A percentile compares a stretch with the other conserved stretches of the same genome.
These are phyloP conservation scores for Acmispon strigosus DNA, from an alignment of 306 rosid genomes.

Conservation along the genomic window DNA sequence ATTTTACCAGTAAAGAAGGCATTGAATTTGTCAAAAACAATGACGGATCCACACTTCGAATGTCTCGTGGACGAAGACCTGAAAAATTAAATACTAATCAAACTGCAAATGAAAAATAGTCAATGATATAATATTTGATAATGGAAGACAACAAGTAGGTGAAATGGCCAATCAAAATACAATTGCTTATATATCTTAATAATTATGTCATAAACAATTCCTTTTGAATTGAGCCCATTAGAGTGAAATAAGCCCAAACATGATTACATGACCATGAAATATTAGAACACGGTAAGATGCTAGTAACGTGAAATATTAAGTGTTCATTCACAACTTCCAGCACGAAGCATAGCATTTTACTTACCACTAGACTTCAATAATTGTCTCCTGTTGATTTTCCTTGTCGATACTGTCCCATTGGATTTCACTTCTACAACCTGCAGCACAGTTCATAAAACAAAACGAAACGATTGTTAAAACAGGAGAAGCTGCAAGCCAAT, in stretches of 20 bases:
- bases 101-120: background rate
- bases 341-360: constrained; percentile 18
- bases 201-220: background rate
- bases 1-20: constrained; percentile 83
- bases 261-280: background rate
- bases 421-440: constrained; percentile 89
- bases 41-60: constrained; percentile 96
- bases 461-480: background rate
- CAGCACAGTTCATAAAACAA: background rate
- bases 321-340: background rate
- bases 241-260: background rate
- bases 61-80: constrained; percentile 98
- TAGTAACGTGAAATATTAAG: background rate
- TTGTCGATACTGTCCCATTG: constrained; percentile 55
- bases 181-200: too few species aligned
- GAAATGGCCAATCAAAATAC: background rate
- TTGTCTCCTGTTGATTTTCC: constrained; percentile 89
- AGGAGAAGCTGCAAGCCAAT: background rate
- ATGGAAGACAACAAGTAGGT: background rate
- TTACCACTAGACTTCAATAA: constrained; percentile 85
- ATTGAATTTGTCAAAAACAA: constrained; percentile 85
- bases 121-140: background rate
- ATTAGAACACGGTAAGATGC: constrained; percentile 7
- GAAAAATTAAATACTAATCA: constrained; percentile 20
- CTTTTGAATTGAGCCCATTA: background rate